These are phyloP conservation scores for Halophytophthora polymorphica DNA, from an alignment of 352 stramenopile species.

Conservation along the genomic window DNA sequence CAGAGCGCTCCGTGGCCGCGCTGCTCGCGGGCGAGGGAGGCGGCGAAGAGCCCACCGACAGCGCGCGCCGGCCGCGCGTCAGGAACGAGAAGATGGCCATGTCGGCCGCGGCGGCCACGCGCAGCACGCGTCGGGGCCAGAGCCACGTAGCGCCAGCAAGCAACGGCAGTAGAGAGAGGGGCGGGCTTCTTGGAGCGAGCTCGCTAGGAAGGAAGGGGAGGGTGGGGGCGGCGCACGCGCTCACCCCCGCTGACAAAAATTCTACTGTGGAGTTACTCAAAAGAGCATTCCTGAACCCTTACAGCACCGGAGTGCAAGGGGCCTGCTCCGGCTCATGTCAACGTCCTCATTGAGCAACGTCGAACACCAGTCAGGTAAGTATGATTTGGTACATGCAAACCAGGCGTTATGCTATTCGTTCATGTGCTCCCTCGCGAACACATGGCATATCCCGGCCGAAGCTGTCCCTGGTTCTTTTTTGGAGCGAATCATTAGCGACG, in stretches of 20 bases:
- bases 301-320: slow-evolving; percentile 85
- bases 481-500: no score
- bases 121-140: neutral
- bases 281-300: slow-evolving; percentile 84
- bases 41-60: neutral
- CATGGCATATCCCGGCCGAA: no score
- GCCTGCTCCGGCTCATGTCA: slow-evolving; percentile 87
- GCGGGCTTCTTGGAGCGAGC: neutral
- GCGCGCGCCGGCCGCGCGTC: neutral
- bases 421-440: no score
- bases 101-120: neutral
- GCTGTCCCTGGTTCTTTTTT: no score
- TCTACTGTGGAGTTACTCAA: slow-evolving; percentile 80
- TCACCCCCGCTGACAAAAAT: slow-evolving; percentile 79
- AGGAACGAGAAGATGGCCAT: slow-evolving; percentile 1
- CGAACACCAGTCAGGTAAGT: slow-evolving; percentile 87
- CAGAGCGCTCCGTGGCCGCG: no score
- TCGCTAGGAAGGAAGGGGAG: slow-evolving; percentile 5
- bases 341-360: slow-evolving; percentile 75
- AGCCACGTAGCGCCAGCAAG: neutral
- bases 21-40: neutral
- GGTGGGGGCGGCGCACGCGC: slow-evolving; percentile 64
- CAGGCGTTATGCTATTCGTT: no score
- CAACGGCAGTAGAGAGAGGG: neutral
- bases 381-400: slow-evolving; percentile 34